Conservation (phyloP, 2,329 filamentous ascomycete species). For the Phaeosphaeria sp. region DNA sequence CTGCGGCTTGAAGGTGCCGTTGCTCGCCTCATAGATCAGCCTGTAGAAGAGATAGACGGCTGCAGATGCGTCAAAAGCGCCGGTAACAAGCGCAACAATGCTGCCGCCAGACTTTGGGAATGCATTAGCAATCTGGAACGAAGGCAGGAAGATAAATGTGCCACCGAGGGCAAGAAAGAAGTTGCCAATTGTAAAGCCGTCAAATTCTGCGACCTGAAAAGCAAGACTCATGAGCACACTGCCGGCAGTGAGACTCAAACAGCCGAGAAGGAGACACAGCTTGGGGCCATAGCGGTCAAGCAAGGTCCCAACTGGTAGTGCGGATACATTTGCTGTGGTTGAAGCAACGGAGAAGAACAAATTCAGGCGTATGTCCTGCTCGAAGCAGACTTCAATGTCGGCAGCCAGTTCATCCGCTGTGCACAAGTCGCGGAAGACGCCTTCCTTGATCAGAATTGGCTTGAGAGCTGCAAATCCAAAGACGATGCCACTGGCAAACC, state of each 20-base stretch:
- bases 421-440: conserved; percentile 47
- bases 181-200: conserved; percentile 71
- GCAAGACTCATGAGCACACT: conserved; percentile 48
- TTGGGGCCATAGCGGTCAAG: conserved; percentile 47
- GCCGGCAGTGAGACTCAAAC: conserved; percentile 39
- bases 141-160: conserved; percentile 81
- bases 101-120: conserved; percentile 78
- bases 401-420: conserved; percentile 42
- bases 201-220: conserved; percentile 43
- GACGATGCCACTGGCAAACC: conserved; percentile 50
- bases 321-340: conserved; percentile 48
- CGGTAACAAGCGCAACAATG: conserved; percentile 80
- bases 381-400: conserved; percentile 45
- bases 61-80: conserved; percentile 83
- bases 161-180: conserved; percentile 79
- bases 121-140: conserved; percentile 83
- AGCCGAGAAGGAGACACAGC: conserved; percentile 40
- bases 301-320: conserved; percentile 44
- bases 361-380: conserved; percentile 48
- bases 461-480: conserved; percentile 51
- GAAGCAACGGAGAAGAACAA: conserved; percentile 48
- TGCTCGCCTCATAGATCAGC: conserved; percentile 68
- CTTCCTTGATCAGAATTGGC: conserved; percentile 48
- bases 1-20: conserved; percentile 64
- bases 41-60: conserved; percentile 79